Evolutionary conservation across 2,329 filamentous ascomycete species (phyloP).

Genomic region (Epichloe sylvatica): DNA sequence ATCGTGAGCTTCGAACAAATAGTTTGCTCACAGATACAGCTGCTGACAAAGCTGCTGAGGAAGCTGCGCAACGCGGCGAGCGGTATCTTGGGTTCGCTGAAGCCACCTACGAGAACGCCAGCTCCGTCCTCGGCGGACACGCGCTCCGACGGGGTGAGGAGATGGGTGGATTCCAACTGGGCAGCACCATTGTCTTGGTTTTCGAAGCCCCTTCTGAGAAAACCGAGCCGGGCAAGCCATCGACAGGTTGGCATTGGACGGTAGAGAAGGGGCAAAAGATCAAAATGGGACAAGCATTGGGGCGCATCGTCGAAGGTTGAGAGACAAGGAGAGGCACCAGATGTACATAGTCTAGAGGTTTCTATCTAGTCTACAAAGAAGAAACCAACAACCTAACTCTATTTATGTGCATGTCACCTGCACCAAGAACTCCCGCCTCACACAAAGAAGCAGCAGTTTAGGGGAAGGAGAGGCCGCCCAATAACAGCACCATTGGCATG

Average conservation of each 20-base stretch:
- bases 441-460: no score
- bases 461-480: background rate
- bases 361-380: background rate
- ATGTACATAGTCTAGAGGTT: background rate
- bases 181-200: conserved; percentile 86
- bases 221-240: conserved; percentile 35
- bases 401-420: background rate
- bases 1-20: conserved; percentile 85
- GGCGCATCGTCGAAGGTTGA: conserved; percentile 49
- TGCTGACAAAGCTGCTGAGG: conserved; percentile 71
- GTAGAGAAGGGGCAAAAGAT: conserved; percentile 79
- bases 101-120: conserved; percentile 73
- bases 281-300: conserved; percentile 77
- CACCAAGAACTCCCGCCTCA: background rate
- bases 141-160: conserved; percentile 79
- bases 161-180: conserved; percentile 95
- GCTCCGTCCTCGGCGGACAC: conserved; percentile 64
- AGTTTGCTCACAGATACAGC: conserved; percentile 83
- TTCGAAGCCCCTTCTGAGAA: conserved; percentile 75
- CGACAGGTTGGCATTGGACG: conserved; percentile 68
- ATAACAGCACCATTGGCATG: background rate
- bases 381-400: no score
- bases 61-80: conserved; percentile 62
- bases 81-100: conserved; percentile 84
- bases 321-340: background rate